Evolutionary conservation across 805 yeast species (phyloP).

Genomic region (Wickerhamomyces bovis): DNA sequence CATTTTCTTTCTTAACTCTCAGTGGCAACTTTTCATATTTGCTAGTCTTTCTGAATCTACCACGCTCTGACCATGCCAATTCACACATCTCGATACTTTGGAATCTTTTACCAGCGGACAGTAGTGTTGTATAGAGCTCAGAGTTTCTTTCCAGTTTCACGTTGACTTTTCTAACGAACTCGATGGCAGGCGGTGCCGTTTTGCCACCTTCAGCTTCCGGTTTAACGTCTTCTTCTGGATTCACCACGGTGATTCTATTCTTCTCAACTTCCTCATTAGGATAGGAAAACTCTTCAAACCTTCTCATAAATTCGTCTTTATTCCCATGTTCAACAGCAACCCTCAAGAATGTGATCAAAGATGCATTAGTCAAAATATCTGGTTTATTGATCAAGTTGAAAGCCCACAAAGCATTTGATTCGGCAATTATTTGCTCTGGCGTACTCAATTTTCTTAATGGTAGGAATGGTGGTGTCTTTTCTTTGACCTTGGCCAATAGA

Average conservation of each 20-base stretch:
- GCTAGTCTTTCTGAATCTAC: conserved; percentile 53
- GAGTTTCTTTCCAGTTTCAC: conserved; percentile 16
- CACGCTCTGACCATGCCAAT: conserved; percentile 73
- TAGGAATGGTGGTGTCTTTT: conserved; percentile 56
- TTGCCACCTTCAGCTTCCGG: conserved; percentile 18
- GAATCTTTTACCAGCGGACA: conserved; percentile 52
- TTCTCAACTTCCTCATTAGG: conserved; percentile 20
- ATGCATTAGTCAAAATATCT: conserved; percentile 32
- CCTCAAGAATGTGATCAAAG: conserved; percentile 47
- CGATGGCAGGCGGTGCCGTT: conserved; percentile 11
- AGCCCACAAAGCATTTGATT: conserved; percentile 73
- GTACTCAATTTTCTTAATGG: conserved; percentile 44
- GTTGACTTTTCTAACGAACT: conserved; percentile 4
- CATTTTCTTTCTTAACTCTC: conserved; percentile 37
- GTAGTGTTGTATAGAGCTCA: conserved; percentile 14
- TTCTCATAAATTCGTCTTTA: conserved; percentile 29
- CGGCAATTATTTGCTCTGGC: conserved; percentile 49
- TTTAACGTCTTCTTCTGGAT: not conserved
- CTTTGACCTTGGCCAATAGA: conserved; percentile 12
- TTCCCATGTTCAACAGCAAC: conserved; percentile 34
- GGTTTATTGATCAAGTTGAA: conserved; percentile 42
- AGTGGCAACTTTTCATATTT: conserved; percentile 39
- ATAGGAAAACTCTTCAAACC: conserved; percentile 32
- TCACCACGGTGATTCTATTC: conserved; percentile 11
- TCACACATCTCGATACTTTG: conserved; percentile 55